Base-by-base conservation (phyloP, 139 green algal species). In the Haematococcus lacustris region DNA sequence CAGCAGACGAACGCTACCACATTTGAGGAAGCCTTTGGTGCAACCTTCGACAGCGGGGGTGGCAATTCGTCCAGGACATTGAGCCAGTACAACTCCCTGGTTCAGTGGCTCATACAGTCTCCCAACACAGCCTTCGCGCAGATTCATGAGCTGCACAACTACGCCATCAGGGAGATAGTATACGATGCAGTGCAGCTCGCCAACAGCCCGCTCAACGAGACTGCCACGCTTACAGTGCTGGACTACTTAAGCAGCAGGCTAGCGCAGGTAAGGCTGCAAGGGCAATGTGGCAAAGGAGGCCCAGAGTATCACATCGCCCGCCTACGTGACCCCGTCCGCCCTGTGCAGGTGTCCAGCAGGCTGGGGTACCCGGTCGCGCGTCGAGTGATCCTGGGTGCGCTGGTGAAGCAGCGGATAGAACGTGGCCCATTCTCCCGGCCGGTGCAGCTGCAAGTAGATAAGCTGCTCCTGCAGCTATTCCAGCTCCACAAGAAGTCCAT, bases 391-490 rank as follows among this genome's bases (percentile, higher is more conserved):
- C 13, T 81, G 2, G 71, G 71, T 33, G 5, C 43, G 0, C 47
- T 77, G 21, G 35, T 75, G 5, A 68, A 71, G 38, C 51, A 69
- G 33, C 68, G 74, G 3, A 1, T 80, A 13, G 33, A 71, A 33
- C 37, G 66, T 23, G 68, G 43, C 59, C 30, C 41, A 13, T 62
- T 65, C 67, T 74, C 73, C 60, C 41, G 57, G n/a, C 0, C 60
- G 0, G 43, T 71, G 1, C 41, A 71, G 33, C 57, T 62, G 13
- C 59, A 50, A 0, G 62, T 72, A 0, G 73, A 83, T 53, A 33
- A 21, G 1, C 7, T 79, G 3, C 66, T 83, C 53, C 73, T 77
- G 41, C 73, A 79, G 33, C 73, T 83, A 7, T 83, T 83, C 35
- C 51, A 33, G 35, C 53, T 77, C 35, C 78, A 83, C 65, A 74